phyloP scores from a whole-genome alignment of 768 basidiomycete genomes.

The Suillus ampliporus region DNA sequence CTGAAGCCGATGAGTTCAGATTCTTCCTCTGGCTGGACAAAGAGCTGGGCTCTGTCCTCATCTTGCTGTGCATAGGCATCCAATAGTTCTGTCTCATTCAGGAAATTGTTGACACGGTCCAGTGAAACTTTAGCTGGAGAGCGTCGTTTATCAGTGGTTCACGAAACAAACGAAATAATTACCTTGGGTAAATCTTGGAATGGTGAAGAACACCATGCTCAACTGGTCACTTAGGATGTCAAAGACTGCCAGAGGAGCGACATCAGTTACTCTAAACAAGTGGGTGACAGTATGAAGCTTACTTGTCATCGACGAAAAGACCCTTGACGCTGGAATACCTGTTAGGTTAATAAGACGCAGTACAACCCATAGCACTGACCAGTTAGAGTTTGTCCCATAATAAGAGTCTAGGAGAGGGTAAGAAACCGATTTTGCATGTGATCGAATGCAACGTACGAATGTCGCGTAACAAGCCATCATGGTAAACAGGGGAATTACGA shows the following conservation, averaged over 20 bases:
- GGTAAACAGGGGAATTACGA: conserved; percentile 61
- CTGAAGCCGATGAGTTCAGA: conserved; percentile 54
- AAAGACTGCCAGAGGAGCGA: conserved; percentile 49
- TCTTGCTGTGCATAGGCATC: conserved; percentile 13
- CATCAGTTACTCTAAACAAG: not conserved
- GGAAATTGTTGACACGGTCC: conserved; percentile 57
- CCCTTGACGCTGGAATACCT: conserved; percentile 35
- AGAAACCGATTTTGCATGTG: not conserved
- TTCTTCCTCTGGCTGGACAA: conserved; percentile 16
- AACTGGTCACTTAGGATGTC: conserved; percentile 62
- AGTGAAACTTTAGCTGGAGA: conserved; percentile 64
- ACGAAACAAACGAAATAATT: conserved; percentile 6
- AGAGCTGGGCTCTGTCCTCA: conserved; percentile 6
- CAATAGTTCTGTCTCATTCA: conserved; percentile 30
- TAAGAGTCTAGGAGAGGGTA: conserved; percentile 15
- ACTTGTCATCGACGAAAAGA: conserved; percentile 47
- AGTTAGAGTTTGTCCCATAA: conserved; percentile 20
- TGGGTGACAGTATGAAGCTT: conserved; percentile 1
- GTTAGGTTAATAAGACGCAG: conserved; percentile 10
- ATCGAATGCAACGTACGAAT: conserved; percentile 47
- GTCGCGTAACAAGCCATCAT: conserved; percentile 70
- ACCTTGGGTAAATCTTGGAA: conserved; percentile 35
- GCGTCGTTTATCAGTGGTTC: conserved; percentile 11
- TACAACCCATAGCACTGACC: conserved; percentile 7
- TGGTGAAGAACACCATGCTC: conserved; percentile 36